A percentile compares a stretch with the other conserved stretches of the same genome.
Conservation (phyloP, 2,329 filamentous ascomycete genomes). For the Ascomycota sp. region DNA sequence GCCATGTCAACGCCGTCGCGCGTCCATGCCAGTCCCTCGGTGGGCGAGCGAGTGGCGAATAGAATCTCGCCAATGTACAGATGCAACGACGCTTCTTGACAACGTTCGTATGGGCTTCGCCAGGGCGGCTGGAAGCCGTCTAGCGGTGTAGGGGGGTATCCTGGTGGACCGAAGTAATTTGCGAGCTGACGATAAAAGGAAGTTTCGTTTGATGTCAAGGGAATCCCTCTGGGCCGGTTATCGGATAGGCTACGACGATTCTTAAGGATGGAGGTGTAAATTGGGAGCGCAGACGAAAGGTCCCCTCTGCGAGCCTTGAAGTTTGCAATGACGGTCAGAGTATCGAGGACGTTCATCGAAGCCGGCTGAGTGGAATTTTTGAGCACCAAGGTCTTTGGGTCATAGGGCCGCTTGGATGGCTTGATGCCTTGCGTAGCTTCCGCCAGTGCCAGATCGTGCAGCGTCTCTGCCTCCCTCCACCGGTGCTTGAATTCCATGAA, state of each 20-base stretch:
- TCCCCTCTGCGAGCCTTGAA: slow-evolving; percentile 55
- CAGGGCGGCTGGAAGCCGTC: slow-evolving; percentile 49
- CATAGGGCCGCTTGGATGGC: slow-evolving; percentile 21
- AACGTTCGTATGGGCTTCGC: slow-evolving; percentile 44
- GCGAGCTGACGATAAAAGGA: slow-evolving; percentile 6
- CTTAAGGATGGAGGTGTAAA: slow-evolving; percentile 68
- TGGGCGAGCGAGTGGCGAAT: slow-evolving; percentile 39
- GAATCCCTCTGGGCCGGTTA: slow-evolving; percentile 8
- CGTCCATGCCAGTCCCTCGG: slow-evolving; percentile 74
- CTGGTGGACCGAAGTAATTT: slow-evolving; percentile 21
- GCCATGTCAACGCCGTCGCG: slow-evolving; percentile 68
- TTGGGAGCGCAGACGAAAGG: slow-evolving; percentile 50
- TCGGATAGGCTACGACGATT: slow-evolving; percentile 44
- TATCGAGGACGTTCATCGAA: slow-evolving; percentile 54
- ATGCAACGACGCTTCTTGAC: slow-evolving; percentile 71
- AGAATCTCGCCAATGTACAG: slow-evolving; percentile 89
- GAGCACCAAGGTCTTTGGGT: slow-evolving; percentile 43
- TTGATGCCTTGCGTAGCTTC: slow-evolving; percentile 43
- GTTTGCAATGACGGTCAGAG: slow-evolving; percentile 58
- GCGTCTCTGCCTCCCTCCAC: slow-evolving; percentile 42
- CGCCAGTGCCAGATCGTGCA: slow-evolving; percentile 58
- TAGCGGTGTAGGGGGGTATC: slow-evolving; percentile 49
- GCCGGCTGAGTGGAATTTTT: slow-evolving; percentile 34
- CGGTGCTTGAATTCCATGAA: slow-evolving; percentile 65
- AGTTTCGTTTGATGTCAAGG: slow-evolving; percentile 2